These are phyloP conservation scores for Mycena capillaripes DNA, from an alignment of 768 basidiomycete genomes.

Conservation along the genomic window DNA sequence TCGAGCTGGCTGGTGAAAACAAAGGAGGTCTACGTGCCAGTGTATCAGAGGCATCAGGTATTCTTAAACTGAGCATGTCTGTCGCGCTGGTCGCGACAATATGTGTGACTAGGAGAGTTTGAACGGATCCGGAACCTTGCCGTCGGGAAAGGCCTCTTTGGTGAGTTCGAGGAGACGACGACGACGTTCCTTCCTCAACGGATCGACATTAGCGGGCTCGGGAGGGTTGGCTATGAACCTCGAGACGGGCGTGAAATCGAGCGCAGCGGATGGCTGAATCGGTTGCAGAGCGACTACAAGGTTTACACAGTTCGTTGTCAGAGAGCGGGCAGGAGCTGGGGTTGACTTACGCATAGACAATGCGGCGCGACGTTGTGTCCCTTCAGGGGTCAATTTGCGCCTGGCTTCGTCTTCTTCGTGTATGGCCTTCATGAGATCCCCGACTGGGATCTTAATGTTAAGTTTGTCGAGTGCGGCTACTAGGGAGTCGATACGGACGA, in stretches of 20 bases:
- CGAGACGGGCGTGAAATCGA: slow-evolving; percentile 30
- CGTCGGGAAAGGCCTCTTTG: slow-evolving; percentile 35
- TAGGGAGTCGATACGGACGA: slow-evolving; percentile 29
- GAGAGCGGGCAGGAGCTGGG: slow-evolving; percentile 26
- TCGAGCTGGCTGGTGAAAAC: no score
- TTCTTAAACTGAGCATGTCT: no score
- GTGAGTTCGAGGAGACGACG: slow-evolving; percentile 38
- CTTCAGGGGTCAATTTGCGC: slow-evolving; percentile 20
- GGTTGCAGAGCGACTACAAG: slow-evolving; percentile 37
- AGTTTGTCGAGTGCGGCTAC: slow-evolving; percentile 33
- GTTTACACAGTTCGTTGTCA: slow-evolving; percentile 34
- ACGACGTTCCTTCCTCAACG: slow-evolving; percentile 30
- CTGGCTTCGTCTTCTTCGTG: slow-evolving; percentile 25
- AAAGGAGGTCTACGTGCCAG: no score
- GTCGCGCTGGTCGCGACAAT: no score
- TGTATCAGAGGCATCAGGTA: no score
- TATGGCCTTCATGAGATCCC: slow-evolving; percentile 34
- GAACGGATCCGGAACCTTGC: slow-evolving; percentile 33
- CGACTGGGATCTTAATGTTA: slow-evolving; percentile 30
- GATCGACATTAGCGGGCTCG: slow-evolving; percentile 28
- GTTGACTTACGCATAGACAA: slow-evolving; percentile 32
- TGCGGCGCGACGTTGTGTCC: slow-evolving; percentile 15
- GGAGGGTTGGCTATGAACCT: slow-evolving; percentile 33
- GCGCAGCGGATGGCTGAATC: slow-evolving; percentile 26
- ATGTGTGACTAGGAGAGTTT: no score